phyloP scores from a whole-genome alignment of 225 moss, liverwort and hornwort genomes.

The Neckera pumila region DNA sequence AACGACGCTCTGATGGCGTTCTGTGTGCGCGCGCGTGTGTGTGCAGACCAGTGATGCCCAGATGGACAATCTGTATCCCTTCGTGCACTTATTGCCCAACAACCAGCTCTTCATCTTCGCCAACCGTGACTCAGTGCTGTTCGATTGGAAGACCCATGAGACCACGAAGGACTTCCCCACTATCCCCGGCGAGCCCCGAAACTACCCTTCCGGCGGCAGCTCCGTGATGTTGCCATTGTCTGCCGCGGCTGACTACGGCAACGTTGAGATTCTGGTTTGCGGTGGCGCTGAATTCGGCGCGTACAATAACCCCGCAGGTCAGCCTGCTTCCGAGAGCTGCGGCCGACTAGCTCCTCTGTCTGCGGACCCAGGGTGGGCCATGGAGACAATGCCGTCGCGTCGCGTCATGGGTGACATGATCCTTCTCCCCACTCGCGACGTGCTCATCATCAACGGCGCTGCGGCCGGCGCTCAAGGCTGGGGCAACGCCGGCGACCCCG shows the following conservation, averaged over 20 bases:
- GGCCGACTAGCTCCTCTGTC: slow-evolving; percentile 20
- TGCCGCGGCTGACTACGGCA: not conserved
- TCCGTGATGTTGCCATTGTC: slow-evolving; percentile 24
- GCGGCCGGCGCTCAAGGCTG: slow-evolving; percentile 28
- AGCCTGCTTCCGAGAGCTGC: slow-evolving; percentile 24
- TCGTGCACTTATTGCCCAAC: slow-evolving; percentile 35
- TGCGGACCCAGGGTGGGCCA: slow-evolving; percentile 6
- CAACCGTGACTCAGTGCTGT: slow-evolving; percentile 31
- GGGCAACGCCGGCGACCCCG: slow-evolving; percentile 28
- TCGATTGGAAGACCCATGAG: slow-evolving; percentile 12
- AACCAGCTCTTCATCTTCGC: slow-evolving; percentile 38
- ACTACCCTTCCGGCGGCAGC: slow-evolving; percentile 40
- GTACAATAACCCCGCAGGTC: not conserved
- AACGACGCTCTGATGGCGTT: not conserved
- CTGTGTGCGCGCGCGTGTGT: not conserved
- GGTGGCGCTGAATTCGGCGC: slow-evolving; percentile 17
- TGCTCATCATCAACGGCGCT: slow-evolving; percentile 42
- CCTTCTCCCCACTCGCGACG: slow-evolving; percentile 27
- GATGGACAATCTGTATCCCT: slow-evolving; percentile 37
- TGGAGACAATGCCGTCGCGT: slow-evolving; percentile 27
- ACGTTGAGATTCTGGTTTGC: slow-evolving; percentile 17
- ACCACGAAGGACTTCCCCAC: slow-evolving; percentile 2
- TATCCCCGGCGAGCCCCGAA: slow-evolving; percentile 35
- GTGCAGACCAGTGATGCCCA: slow-evolving; percentile 9
- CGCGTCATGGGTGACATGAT: slow-evolving; percentile 47